A percentile compares a stretch with the other conserved stretches of the same genome.
Evolutionary conservation across 2,329 filamentous ascomycete genomes (phyloP).

Genomic region (Neurospora sp.): DNA sequence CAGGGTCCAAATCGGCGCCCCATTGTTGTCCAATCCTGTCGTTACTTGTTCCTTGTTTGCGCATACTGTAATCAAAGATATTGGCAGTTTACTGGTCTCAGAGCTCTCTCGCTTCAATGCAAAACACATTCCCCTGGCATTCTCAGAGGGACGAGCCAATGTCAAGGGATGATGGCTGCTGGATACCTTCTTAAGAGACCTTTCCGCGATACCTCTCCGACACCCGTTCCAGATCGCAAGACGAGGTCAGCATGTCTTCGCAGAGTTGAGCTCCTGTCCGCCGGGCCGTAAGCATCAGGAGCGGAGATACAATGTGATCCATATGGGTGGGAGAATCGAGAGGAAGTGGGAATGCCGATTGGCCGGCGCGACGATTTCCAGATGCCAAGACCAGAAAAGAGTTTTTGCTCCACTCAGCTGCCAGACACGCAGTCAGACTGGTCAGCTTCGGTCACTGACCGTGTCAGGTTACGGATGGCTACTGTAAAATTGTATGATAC

Average conservation of each 20-base stretch:
- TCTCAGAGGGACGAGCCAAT: not conserved
- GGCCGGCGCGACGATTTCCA: not conserved
- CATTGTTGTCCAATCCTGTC: not conserved
- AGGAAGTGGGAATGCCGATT: not conserved
- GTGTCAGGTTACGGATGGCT: not conserved
- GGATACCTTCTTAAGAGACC: not conserved
- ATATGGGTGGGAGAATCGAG: not conserved
- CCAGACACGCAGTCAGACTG: not conserved
- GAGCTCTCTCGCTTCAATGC: not conserved
- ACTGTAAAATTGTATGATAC: not conserved
- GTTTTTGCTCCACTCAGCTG: not conserved
- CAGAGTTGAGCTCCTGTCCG: not conserved
- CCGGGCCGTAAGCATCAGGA: not conserved
- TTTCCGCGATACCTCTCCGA: not conserved
- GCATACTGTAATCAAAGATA: not conserved
- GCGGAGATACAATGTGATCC: not conserved
- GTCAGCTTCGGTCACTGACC: not conserved
- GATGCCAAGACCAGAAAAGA: not conserved
- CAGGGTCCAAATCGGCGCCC: not conserved
- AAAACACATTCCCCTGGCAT: not conserved
- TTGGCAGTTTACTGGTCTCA: not conserved
- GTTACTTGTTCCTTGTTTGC: not conserved
- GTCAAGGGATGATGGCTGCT: not conserved
- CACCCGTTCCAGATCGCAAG: not conserved
- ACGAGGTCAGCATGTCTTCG: not conserved